Evolutionary conservation across 768 basidiomycete species (phyloP).

Genomic region (Russula ochroleuca): DNA sequence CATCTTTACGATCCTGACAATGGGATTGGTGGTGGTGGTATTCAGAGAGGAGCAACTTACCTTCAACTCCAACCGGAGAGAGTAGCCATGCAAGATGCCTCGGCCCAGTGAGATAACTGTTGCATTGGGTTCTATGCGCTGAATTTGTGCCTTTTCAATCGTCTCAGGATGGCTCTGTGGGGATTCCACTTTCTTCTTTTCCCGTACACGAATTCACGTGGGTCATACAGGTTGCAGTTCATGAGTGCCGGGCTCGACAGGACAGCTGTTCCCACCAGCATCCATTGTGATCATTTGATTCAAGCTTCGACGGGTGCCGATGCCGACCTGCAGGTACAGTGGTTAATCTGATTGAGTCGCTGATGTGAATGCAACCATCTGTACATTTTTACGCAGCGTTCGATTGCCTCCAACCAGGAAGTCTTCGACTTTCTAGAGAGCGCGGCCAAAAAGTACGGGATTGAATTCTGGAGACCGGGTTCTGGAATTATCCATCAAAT

Average conservation of each 20-base stretch:
- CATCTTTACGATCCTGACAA: constrained; percentile 80
- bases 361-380: neutral
- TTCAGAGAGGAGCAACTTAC: constrained; percentile 81
- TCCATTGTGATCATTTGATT: constrained; percentile 98
- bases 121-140: neutral
- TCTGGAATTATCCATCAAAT: constrained; percentile 97
- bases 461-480: constrained; percentile 97
- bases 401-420: constrained; percentile 86
- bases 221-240: constrained; percentile 72
- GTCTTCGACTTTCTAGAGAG: constrained; percentile 97
- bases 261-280: constrained; percentile 84
- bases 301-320: constrained; percentile 89
- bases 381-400: constrained; percentile 47
- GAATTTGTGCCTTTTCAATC: constrained; percentile 9
- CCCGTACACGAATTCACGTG: too few species aligned
- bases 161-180: constrained; percentile 73
- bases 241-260: constrained; percentile 89
- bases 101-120: constrained; percentile 64
- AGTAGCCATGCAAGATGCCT: constrained; percentile 97
- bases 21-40: constrained; percentile 53
- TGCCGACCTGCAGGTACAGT: constrained; percentile 69
- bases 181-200: constrained; percentile 30
- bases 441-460: constrained; percentile 85
- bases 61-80: constrained; percentile 87
- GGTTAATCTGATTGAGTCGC: neutral